These are phyloP conservation scores for Nitzschia sp. DNA, from an alignment of 108 stramenopile genomes.

Conservation along the genomic window DNA sequence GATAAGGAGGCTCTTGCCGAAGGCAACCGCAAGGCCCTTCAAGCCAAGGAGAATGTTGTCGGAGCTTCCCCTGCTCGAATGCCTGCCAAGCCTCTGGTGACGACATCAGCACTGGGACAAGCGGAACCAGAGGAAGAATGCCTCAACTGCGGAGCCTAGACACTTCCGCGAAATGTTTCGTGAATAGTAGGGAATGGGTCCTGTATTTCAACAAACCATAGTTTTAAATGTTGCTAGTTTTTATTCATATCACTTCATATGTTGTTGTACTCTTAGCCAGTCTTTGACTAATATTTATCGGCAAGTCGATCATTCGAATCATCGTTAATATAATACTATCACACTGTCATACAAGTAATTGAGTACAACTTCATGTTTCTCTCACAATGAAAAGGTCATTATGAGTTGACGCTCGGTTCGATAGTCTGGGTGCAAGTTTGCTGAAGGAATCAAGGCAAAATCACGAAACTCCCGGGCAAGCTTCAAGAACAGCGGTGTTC, in stretches of 20 bases:
- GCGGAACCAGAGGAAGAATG: conserved; percentile 84
- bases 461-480: conserved; percentile 4
- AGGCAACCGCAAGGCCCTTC: conserved; percentile 34
- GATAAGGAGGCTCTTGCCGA: conserved; percentile 85
- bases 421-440: conserved; percentile 12
- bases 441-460: background rate
- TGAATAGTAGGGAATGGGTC: no score
- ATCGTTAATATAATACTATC: background rate
- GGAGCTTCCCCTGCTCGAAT: conserved; percentile 14
- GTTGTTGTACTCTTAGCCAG: background rate
- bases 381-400: conserved; percentile 9
- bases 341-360: background rate
- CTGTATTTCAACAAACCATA: no score
- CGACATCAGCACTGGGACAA: conserved; percentile 49
- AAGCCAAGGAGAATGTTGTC: conserved; percentile 17
- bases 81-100: conserved; percentile 33
- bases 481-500: conserved; percentile 13
- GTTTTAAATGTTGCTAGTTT: no score
- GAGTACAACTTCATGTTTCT: background rate
- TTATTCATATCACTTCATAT: no score
- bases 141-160: conserved; percentile 86
- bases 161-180: background rate
- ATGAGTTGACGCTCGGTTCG: background rate
- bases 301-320: background rate
- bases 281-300: background rate